Evolutionary conservation across 805 yeast species (phyloP), one percentile per base, ranked within the genome.

Genomic region (Zygosaccharomyces kombuchaensis): DNA sequence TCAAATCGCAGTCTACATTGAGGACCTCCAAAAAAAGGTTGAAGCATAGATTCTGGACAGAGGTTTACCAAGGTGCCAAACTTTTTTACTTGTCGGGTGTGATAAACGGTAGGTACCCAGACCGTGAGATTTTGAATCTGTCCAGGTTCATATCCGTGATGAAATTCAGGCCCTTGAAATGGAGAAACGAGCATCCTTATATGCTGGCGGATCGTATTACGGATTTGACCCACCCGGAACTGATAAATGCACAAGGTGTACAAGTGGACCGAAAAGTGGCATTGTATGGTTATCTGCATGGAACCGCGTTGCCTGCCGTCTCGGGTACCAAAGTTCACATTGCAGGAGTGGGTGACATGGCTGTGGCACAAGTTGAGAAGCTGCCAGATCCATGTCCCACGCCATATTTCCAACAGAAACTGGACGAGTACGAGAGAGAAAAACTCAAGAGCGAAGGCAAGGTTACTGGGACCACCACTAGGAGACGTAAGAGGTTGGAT

Each of bases 351-450:
- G 99, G 99, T 48, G 99, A 93, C 62, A 78, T 81, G 55, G 72
- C 82, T 1, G 83, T 88, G 9, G 73, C 82, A 12, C 76, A 80
- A 9, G 82, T 88, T 14, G 98, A 93, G 66, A 85, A 87, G 57
- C 73, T 93, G 44, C 97, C 98, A 2, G 99, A 93, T 71, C 99
- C 99, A 14, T 95, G 99, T 64, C 99, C 99, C 25, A 91, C 99
- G 0, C 99, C 99, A 2, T 86, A 78, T 59, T 88, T 75, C 55
- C 95, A 89, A 63, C 95, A 89, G 63, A 84, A 78, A 57, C 70
- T 88, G 31, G 96, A 87, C 52, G 96, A 88, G 32, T 62, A 76
- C 32, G 93, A 85, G 68, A 72, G 91, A 59, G 95, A 87, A 59
- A 77, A 73, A 51, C 78, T 80, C 35, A 83, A 74, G 39, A 84